A percentile compares a stretch with the other conserved stretches of the same genome.
phyloP scores from a whole-genome alignment of 768 basidiomycete species.

The Rhizopogon vesiculosus region DNA sequence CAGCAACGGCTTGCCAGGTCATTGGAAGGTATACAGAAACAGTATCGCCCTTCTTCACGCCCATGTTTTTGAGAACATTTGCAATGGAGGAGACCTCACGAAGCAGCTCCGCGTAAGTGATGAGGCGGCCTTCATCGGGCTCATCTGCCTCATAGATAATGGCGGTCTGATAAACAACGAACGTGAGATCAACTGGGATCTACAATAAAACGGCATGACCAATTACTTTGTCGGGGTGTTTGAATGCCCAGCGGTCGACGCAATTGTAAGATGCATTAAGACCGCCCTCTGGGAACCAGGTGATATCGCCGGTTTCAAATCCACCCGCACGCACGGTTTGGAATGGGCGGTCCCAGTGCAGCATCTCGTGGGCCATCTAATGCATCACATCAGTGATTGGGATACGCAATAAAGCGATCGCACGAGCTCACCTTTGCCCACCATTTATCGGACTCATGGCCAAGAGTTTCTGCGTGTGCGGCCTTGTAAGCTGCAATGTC shows the following conservation, averaged over 20 bases:
- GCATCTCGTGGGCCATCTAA: conserved; percentile 65
- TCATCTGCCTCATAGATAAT: conserved; percentile 99
- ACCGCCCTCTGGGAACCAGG: conserved; percentile 95
- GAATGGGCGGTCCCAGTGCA: conserved; percentile 91
- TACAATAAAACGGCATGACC: not conserved
- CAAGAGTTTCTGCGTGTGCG: conserved; percentile 68
- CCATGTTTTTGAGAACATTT: conserved; percentile 85
- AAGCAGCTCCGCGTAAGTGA: conserved; percentile 83
- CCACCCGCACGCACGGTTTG: conserved; percentile 77
- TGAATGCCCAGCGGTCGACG: conserved; percentile 94
- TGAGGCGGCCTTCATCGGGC: conserved; percentile 68
- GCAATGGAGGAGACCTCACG: conserved; percentile 86
- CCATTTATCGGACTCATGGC: conserved; percentile 76
- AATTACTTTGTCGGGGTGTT: conserved; percentile 74
- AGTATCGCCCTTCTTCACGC: conserved; percentile 93
- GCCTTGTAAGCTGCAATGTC: conserved; percentile 67
- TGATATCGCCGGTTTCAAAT: conserved; percentile 82
- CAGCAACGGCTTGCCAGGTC: conserved; percentile 94
- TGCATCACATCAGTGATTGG: not conserved
- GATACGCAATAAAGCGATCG: not conserved
- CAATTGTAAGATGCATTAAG: conserved; percentile 96
- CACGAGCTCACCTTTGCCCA: conserved; percentile 67
- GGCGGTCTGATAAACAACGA: conserved; percentile 52
- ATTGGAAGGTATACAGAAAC: conserved; percentile 92
- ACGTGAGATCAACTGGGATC: not conserved